These are phyloP conservation scores for Angomonas ambiguus DNA, from an alignment of 208 protist genomes.

Conservation along the genomic window DNA sequence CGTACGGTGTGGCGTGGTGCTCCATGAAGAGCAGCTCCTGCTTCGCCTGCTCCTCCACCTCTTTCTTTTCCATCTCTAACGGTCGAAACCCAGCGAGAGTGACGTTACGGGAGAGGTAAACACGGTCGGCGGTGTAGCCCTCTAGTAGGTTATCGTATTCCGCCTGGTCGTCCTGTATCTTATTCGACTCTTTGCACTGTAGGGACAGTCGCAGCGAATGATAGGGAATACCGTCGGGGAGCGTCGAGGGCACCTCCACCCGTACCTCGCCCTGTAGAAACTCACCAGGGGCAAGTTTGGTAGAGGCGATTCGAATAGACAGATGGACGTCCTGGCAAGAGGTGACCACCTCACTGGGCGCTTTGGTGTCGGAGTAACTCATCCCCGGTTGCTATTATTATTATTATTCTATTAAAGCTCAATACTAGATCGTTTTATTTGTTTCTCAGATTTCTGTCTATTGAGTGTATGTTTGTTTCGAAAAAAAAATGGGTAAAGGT, in stretches of 20 bases:
- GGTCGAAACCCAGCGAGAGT: constrained; percentile 40
- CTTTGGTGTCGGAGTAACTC: not conserved
- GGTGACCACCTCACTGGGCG: constrained; percentile 8
- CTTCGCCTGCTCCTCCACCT: constrained; percentile 35
- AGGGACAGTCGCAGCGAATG: constrained; percentile 36
- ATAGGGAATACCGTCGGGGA: constrained; percentile 26
- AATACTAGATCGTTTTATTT: too few species aligned
- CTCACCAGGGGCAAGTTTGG: constrained; percentile 20
- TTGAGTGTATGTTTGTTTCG: too few species aligned
- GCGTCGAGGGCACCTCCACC: constrained; percentile 20
- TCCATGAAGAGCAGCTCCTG: constrained; percentile 45
- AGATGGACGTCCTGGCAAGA: constrained; percentile 23
- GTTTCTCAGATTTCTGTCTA: too few species aligned
- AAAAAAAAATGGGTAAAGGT: constrained; percentile 10
- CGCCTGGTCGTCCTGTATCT: constrained; percentile 51
- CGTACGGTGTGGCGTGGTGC: constrained; percentile 49
- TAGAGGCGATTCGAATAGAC: constrained; percentile 10
- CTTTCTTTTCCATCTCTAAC: constrained; percentile 27
- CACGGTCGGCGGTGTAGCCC: constrained; percentile 45
- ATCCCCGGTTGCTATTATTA: not conserved
- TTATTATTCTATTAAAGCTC: not conserved
- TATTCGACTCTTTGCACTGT: constrained; percentile 34
- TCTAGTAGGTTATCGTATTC: constrained; percentile 54
- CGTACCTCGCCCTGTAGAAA: constrained; percentile 30
- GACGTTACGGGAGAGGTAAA: constrained; percentile 52